These are phyloP conservation scores for Magnusiomyces magnusii DNA, from an alignment of 1,139 yeast genomes.

Conservation along the genomic window DNA sequence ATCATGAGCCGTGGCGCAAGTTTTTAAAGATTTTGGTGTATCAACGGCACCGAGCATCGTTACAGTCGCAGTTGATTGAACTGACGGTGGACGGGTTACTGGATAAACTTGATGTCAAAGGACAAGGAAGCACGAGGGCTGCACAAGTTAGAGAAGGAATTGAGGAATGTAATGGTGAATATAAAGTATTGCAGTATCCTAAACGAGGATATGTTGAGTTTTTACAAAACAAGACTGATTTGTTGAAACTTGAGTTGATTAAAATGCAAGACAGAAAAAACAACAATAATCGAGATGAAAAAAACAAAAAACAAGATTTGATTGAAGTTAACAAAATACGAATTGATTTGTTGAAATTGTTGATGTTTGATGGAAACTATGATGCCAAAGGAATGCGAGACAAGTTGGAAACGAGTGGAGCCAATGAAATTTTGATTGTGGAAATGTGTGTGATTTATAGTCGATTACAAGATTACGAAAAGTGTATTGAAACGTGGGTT, in stretches of 20 bases:
- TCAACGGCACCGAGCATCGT: slow-evolving; percentile 26
- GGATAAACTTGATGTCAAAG: slow-evolving; percentile 22
- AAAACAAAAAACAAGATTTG: background rate
- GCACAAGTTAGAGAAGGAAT: slow-evolving; percentile 17
- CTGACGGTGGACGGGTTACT: slow-evolving; percentile 33
- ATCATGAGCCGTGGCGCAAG: slow-evolving; percentile 32
- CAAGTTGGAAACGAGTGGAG: slow-evolving; percentile 23
- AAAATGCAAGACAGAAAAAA: background rate
- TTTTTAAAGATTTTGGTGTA: slow-evolving; percentile 33
- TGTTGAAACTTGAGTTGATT: background rate
- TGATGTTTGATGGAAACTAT: slow-evolving; percentile 23
- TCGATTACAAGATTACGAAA: slow-evolving; percentile 31
- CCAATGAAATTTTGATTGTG: slow-evolving; percentile 24
- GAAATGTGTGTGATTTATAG: slow-evolving; percentile 34
- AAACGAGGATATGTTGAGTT: slow-evolving; percentile 32
- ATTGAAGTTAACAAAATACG: slow-evolving; percentile 20
- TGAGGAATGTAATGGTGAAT: slow-evolving; percentile 23
- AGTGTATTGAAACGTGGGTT: slow-evolving; percentile 31
- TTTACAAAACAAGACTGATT: slow-evolving; percentile 17
- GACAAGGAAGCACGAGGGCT: slow-evolving; percentile 8
- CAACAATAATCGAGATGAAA: background rate
- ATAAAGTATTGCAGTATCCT: slow-evolving; percentile 30
- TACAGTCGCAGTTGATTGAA: slow-evolving; percentile 32
- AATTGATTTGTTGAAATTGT: slow-evolving; percentile 25
- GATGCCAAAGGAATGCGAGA: slow-evolving; percentile 24